Conservation (phyloP, 768 basidiomycete species). For the Rhizopogon roseolus region DNA sequence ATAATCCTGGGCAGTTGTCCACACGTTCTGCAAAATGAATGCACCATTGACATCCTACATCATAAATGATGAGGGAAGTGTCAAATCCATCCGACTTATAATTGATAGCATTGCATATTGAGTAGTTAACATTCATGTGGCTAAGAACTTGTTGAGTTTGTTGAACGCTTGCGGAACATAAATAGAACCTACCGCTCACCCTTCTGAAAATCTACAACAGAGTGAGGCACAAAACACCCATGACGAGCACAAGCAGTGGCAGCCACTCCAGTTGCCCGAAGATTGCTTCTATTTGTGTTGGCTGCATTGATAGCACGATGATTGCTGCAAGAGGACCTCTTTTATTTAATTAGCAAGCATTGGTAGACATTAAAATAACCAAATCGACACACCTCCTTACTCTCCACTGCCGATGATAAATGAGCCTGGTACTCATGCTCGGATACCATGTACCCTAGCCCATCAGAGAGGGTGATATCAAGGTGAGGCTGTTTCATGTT, state of each 20-base stretch:
- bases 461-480: slow-evolving; percentile 23
- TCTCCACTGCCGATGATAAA: slow-evolving; percentile 4
- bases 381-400: slow-evolving; percentile 3
- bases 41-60: too few relatives aligned
- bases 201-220: slow-evolving; percentile 26
- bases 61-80: too few relatives aligned
- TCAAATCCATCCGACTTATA: background rate
- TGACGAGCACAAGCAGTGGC: slow-evolving; percentile 25
- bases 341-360: background rate
- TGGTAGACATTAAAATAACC: too few relatives aligned
- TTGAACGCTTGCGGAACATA: too few relatives aligned
- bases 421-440: slow-evolving; percentile 15
- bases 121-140: slow-evolving; percentile 25
- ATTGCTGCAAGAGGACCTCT: slow-evolving; percentile 11
- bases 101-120: slow-evolving; percentile 14
- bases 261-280: slow-evolving; percentile 22
- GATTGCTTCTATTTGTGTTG: slow-evolving; percentile 7
- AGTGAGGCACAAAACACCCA: slow-evolving; percentile 25
- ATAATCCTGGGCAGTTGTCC: too few relatives aligned
- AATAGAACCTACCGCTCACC: slow-evolving; percentile 25
- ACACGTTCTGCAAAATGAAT: too few relatives aligned
- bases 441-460: slow-evolving; percentile 21
- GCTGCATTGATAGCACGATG: slow-evolving; percentile 15
- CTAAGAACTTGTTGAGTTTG: too few relatives aligned
- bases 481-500: slow-evolving; percentile 16